phyloP scores from a whole-genome alignment of 768 basidiomycete species.

The Sporobolomyces pararoseus region DNA sequence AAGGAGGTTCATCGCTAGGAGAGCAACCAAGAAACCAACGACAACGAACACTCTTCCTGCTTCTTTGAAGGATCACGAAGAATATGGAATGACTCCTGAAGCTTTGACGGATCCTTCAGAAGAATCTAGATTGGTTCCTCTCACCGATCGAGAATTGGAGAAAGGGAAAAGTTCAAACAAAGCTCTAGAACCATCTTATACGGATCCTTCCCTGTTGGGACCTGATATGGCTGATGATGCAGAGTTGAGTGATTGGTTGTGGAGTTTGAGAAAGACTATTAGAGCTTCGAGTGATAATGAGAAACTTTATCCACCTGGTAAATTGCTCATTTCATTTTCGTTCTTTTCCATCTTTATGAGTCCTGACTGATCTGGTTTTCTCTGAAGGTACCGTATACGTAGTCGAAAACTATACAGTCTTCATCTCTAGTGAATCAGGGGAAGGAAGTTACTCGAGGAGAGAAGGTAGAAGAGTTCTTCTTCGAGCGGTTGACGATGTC shows the following conservation, averaged over 20 bases:
- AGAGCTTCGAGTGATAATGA: constrained; percentile 50
- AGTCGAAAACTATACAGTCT: constrained; percentile 39
- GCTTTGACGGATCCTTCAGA: constrained; percentile 27
- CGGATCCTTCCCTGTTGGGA: constrained; percentile 39
- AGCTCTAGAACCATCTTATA: constrained; percentile 42
- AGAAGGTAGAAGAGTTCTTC: constrained; percentile 42
- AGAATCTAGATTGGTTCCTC: constrained; percentile 32
- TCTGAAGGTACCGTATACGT: constrained; percentile 31
- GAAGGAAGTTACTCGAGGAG: constrained; percentile 26
- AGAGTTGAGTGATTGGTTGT: constrained; percentile 49
- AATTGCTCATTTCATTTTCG: background rate
- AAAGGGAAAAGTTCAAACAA: constrained; percentile 42
- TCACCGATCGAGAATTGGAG: constrained; percentile 39
- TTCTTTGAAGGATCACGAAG: background rate
- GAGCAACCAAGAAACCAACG: background rate
- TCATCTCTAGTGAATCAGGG: constrained; percentile 31
- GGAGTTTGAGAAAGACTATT: constrained; percentile 49
- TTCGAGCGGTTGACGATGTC: constrained; percentile 43
- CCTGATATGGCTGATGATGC: constrained; percentile 28
- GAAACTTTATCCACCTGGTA: constrained; percentile 50
- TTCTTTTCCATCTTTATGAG: too few relatives aligned
- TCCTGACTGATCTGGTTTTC: background rate
- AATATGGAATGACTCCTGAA: background rate
- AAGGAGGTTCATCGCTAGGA: constrained; percentile 37
- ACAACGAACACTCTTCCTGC: background rate